Evolutionary conservation across 345 rosid genomes (phyloP).

Genomic region (Clarkia xantiana): DNA sequence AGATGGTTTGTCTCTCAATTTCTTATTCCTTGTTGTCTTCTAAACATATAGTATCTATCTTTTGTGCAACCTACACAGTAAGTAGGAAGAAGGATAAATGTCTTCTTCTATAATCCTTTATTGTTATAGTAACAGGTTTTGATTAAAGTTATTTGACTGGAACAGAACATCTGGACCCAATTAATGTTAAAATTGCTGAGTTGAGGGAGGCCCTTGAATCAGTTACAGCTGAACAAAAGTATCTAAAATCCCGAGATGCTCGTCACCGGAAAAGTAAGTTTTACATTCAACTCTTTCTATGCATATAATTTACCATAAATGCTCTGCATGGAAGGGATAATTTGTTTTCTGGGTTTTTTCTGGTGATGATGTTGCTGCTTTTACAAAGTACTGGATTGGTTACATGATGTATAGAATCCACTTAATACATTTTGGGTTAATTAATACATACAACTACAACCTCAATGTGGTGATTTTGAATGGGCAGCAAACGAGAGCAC

Average conservation of each 20-base stretch:
- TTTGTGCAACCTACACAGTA: too few species aligned
- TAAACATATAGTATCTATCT: not conserved
- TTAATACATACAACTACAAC: too few species aligned
- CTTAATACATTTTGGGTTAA: too few species aligned
- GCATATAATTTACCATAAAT: not conserved
- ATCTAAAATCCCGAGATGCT: conserved; percentile 78
- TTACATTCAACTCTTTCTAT: not conserved
- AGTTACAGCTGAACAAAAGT: conserved; percentile 87
- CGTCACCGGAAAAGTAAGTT: conserved; percentile 85
- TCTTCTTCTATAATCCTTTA: too few species aligned
- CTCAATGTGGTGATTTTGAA: too few species aligned
- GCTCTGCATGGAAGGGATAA: not conserved
- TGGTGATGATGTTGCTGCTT: too few species aligned
- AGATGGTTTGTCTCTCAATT: conserved; percentile 41
- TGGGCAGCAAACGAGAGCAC: conserved; percentile 93
- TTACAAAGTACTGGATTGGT: too few species aligned
- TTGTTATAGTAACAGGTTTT: too few species aligned
- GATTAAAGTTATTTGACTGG: not conserved
- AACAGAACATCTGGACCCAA: conserved; percentile 86
- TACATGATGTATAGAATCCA: too few species aligned
- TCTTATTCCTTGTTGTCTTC: not conserved
- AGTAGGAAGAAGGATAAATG: too few species aligned
- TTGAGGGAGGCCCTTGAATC: conserved; percentile 85
- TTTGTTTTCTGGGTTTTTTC: not conserved
- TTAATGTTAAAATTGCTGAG: conserved; percentile 88